Base-by-base conservation (phyloP, 805 yeast species). In the Lipomyces spencermartinsiae region DNA sequence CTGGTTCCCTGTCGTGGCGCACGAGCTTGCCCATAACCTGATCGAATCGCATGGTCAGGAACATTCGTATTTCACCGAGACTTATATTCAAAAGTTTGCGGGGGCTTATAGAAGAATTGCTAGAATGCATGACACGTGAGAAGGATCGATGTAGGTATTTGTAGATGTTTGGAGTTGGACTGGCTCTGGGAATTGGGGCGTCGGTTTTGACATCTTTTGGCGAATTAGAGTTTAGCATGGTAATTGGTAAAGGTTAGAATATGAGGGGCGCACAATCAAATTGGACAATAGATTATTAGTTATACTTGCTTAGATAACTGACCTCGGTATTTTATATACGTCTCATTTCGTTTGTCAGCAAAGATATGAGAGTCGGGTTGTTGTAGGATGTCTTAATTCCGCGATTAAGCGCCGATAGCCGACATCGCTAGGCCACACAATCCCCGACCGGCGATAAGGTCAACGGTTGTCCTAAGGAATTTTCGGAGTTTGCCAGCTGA, bases 21-120 rank as follows among this genome's bases (percentile, higher is more conserved):
- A 80, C 60, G 83, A 80, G 63, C 69, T 80, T 63, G 83, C 83
- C 9, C 83, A 80, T 67, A 80, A 80, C 62, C 56, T 80, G 46
- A 79, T 71, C 7, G 14, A 68, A 3, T 66, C 73, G 12, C 83
- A 80, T 69, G 82, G 81, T 14, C 74, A 77, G 29, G 65, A 67
- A 43, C 83, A 80, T 65, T 76, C 81, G 5, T 78, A 68, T 59
- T 76, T 73, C 59, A 69, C 79, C 1, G 83, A 80, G 68, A 71
- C 76, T 7, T 75, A 74, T 55, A 71, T 80, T 69, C 76, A 72
- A 19, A 66, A 60, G 37, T 75, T 70, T 68, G 70, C 72, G 2
- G 68, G 56, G 12, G 61, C 62, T 25, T 69, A 69, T 68, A 56
- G 71, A 63, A n/a, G 33, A 16, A 10, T 31, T 9, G 54, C 64